Evolutionary conservation across 192 early-diverging fungal genomes (phyloP), one percentile per base, ranked within the genome.

Genomic region (Rhizophagus prolifer): DNA sequence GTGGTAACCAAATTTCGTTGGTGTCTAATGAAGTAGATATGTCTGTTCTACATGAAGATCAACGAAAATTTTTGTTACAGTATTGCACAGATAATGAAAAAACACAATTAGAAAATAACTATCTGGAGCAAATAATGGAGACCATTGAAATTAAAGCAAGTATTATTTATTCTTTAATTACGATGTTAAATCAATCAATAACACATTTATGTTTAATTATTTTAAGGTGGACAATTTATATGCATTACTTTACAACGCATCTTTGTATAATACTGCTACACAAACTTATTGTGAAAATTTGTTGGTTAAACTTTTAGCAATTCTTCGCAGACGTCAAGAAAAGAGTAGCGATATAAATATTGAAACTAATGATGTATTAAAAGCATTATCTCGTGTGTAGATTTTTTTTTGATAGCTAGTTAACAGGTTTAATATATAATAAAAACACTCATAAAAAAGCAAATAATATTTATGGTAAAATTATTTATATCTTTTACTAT

Each of bases 221-320:
- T 75, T 58, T 63, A 63, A 80, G 79, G 25, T 76, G 16, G 73
- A 80, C 64, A 25, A 76, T 38, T 61, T 80, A 9, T 68, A 59
- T n/a, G 50, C 75, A 9, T 12, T 12, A 21, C 50, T 80, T 4
- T 74, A 80, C 46, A 67, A 74, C 41, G 73, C 74, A 23, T 62
- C 58, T 5, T n/a, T 38, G 31, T 80, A 76, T 61, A 60, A 75
- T 66, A 59, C 31, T 16, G 60, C 70, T 10, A 70, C 79, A 3
- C 62, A 70, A 26, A 47, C 59, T 36, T 80, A 75, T 75, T 80
- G 79, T 30, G 74, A 80, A 25, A 19, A 70, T 4, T 46, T 80
- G 26, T 58, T 76, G 16, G 6, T 14, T 5, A 72, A 67, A 36
- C 63, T 79, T 47, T 62, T 47, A 14, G 46, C 47, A 21, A 19